Evolutionary conservation across 148 eudicot species (phyloP).

Genomic region (Vaccinium vitisidaea): DNA sequence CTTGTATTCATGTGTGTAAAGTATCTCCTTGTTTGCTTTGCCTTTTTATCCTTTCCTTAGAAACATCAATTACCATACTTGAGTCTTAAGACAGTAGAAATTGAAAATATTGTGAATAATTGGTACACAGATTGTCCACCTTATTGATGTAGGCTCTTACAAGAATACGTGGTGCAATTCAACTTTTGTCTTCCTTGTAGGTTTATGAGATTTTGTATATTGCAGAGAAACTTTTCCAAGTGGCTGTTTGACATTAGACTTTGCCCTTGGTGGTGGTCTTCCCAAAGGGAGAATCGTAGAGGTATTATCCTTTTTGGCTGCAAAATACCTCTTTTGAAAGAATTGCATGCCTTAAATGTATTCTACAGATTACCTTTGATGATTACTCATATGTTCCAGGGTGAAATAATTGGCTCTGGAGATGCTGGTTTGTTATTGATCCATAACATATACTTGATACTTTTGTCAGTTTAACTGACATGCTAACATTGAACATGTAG

Average conservation of each 20-base stretch:
- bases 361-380: not conserved
- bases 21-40: not conserved
- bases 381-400: constrained; percentile 1
- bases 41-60: not conserved
- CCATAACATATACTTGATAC: not conserved
- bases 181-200: not conserved
- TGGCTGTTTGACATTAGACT: constrained; percentile 92
- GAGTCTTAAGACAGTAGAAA: not conserved
- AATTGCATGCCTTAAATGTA: not conserved
- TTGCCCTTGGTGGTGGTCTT: constrained; percentile 93
- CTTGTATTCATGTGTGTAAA: not conserved
- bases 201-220: constrained; percentile 13
- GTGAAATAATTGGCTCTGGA: not conserved
- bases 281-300: constrained; percentile 97
- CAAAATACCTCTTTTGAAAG: too few species aligned
- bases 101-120: not conserved
- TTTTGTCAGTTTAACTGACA: not conserved
- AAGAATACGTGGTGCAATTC: not conserved
- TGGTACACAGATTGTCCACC: not conserved
- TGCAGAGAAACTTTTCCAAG: constrained; percentile 98
- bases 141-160: not conserved
- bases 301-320: constrained; percentile 34
- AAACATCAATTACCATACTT: not conserved
- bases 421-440: not conserved
- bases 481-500: not conserved